Conservation (phyloP, 1,284 basidiomycete species). For the Moesziomyces sp. region DNA sequence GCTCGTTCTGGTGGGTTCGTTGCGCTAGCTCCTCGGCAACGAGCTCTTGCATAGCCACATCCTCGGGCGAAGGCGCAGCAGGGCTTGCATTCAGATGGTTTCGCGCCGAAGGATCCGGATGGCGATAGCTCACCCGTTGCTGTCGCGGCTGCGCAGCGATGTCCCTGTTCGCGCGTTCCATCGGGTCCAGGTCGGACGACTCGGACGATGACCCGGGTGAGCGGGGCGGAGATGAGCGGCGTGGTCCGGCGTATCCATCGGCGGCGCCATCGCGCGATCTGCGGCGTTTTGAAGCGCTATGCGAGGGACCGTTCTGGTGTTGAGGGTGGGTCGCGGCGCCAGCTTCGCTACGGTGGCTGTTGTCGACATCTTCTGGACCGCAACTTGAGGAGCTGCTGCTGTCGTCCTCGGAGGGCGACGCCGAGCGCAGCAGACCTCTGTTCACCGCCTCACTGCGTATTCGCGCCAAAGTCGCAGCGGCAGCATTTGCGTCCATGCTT, state of each 20-base stretch:
- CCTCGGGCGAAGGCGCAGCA: conserved; percentile 1
- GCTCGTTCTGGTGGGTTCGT: too few species aligned
- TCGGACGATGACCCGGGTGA: conserved; percentile 1
- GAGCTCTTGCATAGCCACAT: neutral
- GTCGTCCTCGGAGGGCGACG: neutral
- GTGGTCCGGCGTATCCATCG: neutral
- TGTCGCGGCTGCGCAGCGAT: conserved; percentile 2
- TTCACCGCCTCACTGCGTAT: neutral
- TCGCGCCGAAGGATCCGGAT: conserved; percentile 1
- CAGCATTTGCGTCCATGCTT: neutral
- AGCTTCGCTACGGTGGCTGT: too few species aligned
- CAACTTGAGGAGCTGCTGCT: neutral
- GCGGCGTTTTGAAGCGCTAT: neutral
- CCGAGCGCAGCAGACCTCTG: neutral
- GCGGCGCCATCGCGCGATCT: neutral
- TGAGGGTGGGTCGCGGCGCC: too few species aligned
- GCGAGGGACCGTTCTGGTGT: too few species aligned
- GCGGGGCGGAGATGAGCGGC: too few species aligned
- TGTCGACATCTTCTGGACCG: too few species aligned
- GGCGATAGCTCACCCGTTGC: conserved; percentile 1
- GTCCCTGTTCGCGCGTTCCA: conserved; percentile 6
- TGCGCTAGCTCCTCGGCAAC: conserved; percentile 1
- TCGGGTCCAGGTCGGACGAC: conserved; percentile 7
- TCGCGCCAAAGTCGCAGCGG: neutral
- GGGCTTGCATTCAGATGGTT: neutral